A percentile compares a stretch with the other conserved stretches of the same genome.
Evolutionary conservation across 331 rosid species (phyloP).

Genomic region (Cydonia oblonga): DNA sequence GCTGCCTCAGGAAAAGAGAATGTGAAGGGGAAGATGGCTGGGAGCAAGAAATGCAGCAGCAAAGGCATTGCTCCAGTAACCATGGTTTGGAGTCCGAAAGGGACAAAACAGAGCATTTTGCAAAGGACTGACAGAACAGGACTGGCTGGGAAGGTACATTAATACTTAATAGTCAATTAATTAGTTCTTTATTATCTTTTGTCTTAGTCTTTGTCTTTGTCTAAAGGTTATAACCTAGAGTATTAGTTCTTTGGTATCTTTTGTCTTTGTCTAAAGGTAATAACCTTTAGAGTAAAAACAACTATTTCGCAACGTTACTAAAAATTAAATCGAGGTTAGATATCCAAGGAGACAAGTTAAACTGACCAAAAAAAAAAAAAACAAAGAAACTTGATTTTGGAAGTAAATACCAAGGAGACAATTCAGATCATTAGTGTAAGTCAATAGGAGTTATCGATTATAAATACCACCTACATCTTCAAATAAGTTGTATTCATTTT

Average conservation of each 20-base stretch:
- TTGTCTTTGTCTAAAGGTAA: too few species aligned
- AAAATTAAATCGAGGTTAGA: background rate
- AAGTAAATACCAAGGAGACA: background rate
- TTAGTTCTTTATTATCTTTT: background rate
- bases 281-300: background rate
- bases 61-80: constrained; percentile 19
- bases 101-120: background rate
- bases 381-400: background rate
- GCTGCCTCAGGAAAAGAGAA: constrained; percentile 43
- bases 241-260: too few species aligned
- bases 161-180: background rate
- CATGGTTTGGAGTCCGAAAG: constrained; percentile 11
- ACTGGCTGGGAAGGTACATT: constrained; percentile 15
- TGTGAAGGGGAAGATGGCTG: constrained; percentile 9
- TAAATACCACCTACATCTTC: background rate
- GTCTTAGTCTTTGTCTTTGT: background rate
- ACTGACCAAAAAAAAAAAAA: background rate
- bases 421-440: background rate
- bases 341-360: background rate
- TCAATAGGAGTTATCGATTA: background rate
- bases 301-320: background rate
- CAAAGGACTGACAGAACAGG: constrained; percentile 21
- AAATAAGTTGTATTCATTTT: background rate
- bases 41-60: constrained; percentile 23
- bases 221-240: background rate